These are phyloP conservation scores for Lepidium didymum DNA, from an alignment of 345 rosid genomes.

Conservation along the genomic window DNA sequence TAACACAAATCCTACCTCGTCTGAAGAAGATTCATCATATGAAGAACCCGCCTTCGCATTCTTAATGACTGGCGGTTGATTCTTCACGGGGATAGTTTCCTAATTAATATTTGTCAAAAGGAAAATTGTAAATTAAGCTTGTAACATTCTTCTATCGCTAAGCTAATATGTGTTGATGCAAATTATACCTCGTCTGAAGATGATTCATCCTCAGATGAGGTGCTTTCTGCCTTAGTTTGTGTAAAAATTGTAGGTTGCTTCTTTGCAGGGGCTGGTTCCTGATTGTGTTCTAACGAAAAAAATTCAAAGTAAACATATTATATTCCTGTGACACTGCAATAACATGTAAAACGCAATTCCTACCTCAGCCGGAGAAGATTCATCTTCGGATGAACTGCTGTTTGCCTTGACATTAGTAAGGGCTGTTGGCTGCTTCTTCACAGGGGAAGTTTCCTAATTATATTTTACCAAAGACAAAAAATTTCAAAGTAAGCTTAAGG, in stretches of 20 bases:
- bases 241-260: constrained; percentile 3
- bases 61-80: constrained; percentile 7
- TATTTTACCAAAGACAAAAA: background rate
- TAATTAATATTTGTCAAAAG: background rate
- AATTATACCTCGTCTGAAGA: constrained; percentile 20
- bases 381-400: constrained; percentile 30
- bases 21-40: constrained; percentile 30
- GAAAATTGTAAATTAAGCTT: background rate
- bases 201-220: constrained; percentile 25
- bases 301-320: background rate
- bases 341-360: background rate
- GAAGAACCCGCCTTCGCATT: constrained; percentile 28
- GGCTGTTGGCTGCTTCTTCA: background rate
- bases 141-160: background rate
- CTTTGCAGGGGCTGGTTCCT: constrained; percentile 17
- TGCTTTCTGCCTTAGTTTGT: constrained; percentile 12
- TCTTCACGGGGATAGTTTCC: constrained; percentile 18
- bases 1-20: constrained; percentile 18
- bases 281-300: background rate
- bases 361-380: constrained; percentile 32
- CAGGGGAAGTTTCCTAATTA: constrained; percentile 22
- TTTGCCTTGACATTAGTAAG: constrained; percentile 9
- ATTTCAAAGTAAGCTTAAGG: background rate
- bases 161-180: background rate
- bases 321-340: too few species aligned